Percentiles rank a stretch among this genome's conserved stretches.
Evolutionary conservation across 495 filamentous ascomycete genomes (phyloP).

Genomic region (Trichocladium antarcticum): DNA sequence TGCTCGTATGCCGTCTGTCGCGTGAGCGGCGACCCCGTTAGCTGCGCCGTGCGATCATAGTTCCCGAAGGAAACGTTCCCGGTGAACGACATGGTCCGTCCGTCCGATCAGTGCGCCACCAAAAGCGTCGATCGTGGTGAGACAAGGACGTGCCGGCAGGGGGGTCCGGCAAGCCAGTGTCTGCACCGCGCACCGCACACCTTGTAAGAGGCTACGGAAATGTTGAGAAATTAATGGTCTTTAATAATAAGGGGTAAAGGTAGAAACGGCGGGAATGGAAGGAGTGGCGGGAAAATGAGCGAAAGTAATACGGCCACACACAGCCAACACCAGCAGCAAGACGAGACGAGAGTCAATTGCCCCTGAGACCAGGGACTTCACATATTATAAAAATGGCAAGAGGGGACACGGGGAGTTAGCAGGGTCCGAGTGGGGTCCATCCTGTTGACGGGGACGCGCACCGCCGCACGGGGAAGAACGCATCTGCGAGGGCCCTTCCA

Average conservation of each 20-base stretch:
- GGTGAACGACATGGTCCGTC: slow-evolving; percentile 31
- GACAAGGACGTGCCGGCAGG: neutral
- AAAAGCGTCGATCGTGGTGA: neutral
- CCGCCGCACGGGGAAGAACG: neutral
- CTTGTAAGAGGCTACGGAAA: too few relatives aligned
- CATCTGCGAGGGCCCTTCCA: neutral
- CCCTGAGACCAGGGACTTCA: neutral
- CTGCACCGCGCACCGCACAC: too few relatives aligned
- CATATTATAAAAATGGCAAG: slow-evolving; percentile 3
- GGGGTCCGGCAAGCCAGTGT: neutral
- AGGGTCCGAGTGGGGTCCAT: slow-evolving; percentile 13
- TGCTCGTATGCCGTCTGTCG: slow-evolving; percentile 19
- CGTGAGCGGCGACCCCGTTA: slow-evolving; percentile 18
- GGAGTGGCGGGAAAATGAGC: slow-evolving; percentile 7
- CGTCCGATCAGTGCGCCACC: neutral
- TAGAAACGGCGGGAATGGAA: neutral
- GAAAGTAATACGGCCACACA: neutral
- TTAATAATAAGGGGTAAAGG: neutral
- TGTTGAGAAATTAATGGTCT: too few relatives aligned
- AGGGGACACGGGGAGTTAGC: slow-evolving; percentile 14
- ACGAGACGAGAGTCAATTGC: too few relatives aligned
- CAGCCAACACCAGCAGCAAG: too few relatives aligned
- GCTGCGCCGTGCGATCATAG: slow-evolving; percentile 37
- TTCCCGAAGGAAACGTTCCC: slow-evolving; percentile 34
- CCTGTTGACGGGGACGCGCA: slow-evolving; percentile 4